These are phyloP conservation scores for Gossypioides kirkii DNA, from an alignment of 345 rosid species.

Conservation along the genomic window DNA sequence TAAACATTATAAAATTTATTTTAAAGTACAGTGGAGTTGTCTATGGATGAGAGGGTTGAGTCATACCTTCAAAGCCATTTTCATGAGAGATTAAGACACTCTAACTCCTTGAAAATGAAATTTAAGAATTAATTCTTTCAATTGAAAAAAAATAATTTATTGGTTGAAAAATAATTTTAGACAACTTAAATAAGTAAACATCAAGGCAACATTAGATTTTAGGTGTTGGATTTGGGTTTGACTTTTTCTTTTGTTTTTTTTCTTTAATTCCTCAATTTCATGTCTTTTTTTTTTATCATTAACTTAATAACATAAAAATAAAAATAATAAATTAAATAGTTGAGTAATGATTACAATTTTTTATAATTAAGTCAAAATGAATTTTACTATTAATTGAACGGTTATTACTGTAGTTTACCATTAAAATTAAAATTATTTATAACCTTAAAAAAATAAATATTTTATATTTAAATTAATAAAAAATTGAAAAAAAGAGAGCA, in stretches of 20 bases:
- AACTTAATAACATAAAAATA: no score
- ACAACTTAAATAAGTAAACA: background rate
- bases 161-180: background rate
- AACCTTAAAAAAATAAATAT: no score
- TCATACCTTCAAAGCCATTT: slow-evolving; percentile 1
- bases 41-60: background rate
- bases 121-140: background rate
- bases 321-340: no score
- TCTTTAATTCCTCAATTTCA: background rate
- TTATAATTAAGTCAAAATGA: no score
- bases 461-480: no score
- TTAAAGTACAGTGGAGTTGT: slow-evolving; percentile 6
- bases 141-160: background rate
- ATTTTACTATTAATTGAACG: no score
- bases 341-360: no score
- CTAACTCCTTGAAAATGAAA: background rate
- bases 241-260: background rate
- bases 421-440: no score
- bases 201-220: background rate
- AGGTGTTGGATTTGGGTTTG: slow-evolving; percentile 10
- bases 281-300: background rate
- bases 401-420: no score
- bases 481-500: no score
- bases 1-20: background rate
- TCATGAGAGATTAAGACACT: background rate